A percentile compares a stretch with the other conserved stretches of the same genome.
These are phyloP conservation scores for Chrysosporium keratinophilum DNA, from an alignment of 2,329 filamentous ascomycete species.

Conservation along the genomic window DNA sequence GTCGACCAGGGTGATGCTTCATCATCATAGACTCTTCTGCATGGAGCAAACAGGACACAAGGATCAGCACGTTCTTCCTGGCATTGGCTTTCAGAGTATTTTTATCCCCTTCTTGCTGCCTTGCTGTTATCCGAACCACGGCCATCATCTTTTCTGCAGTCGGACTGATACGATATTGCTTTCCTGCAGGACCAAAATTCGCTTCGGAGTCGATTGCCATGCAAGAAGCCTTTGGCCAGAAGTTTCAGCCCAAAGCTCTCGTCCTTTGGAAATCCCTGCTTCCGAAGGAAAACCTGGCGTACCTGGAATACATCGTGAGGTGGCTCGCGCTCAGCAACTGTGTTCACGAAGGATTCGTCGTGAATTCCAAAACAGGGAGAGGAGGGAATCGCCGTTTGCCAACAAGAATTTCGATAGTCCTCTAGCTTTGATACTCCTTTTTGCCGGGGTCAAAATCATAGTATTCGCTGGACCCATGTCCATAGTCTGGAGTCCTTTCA, in stretches of 20 bases:
- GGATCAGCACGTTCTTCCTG: background rate
- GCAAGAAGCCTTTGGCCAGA: no score
- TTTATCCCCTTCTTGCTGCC: background rate
- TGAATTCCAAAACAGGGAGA: background rate
- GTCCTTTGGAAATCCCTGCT: no score
- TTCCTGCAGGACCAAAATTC: no score
- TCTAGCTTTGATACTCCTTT: background rate
- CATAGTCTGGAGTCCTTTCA: background rate
- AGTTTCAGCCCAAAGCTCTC: no score
- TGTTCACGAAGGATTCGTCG: background rate
- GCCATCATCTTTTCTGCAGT: no score
- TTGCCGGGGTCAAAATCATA: background rate
- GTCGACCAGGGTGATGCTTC: background rate
- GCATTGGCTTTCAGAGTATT: background rate
- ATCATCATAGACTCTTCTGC: background rate
- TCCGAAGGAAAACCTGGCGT: no score
- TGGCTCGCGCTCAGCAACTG: background rate
- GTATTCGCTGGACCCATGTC: background rate
- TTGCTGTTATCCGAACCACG: background rate
- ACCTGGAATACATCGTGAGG: no score
- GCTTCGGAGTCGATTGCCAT: no score
- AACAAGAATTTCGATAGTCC: background rate
- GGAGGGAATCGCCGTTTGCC: background rate
- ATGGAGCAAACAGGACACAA: constrained; percentile 4
- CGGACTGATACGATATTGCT: no score